These are phyloP conservation scores for Erythrophleum ivorense DNA, from an alignment of 331 rosid genomes.

Conservation along the genomic window DNA sequence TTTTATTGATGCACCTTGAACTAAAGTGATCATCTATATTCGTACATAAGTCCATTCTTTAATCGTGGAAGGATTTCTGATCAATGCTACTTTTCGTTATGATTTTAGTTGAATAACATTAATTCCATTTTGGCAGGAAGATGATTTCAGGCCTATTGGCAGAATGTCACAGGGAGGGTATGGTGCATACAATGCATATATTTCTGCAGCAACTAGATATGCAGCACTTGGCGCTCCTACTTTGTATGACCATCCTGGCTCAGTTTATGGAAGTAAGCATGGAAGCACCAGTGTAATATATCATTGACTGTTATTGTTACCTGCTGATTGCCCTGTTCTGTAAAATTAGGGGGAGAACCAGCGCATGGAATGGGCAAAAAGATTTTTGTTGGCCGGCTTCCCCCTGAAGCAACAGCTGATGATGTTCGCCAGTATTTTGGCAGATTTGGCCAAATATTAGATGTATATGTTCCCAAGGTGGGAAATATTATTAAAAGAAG, in stretches of 20 bases:
- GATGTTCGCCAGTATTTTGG: slow-evolving; percentile 95
- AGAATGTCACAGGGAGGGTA: slow-evolving; percentile 82
- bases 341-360: slow-evolving; percentile 79
- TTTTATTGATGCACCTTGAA: not conserved
- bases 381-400: slow-evolving; percentile 93
- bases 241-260: slow-evolving; percentile 84
- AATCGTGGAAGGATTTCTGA: not conserved
- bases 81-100: not conserved
- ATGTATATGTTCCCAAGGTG: slow-evolving; percentile 96
- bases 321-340: slow-evolving; percentile 34
- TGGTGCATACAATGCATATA: slow-evolving; percentile 96
- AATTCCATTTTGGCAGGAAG: slow-evolving; percentile 67
- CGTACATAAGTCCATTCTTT: not conserved
- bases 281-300: slow-evolving; percentile 23
- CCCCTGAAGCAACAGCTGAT: slow-evolving; percentile 86
- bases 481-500: slow-evolving; percentile 23
- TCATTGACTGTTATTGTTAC: slow-evolving; percentile 23
- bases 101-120: slow-evolving; percentile 18
- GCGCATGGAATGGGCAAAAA: slow-evolving; percentile 75
- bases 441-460: slow-evolving; percentile 91
- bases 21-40: not conserved
- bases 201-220: slow-evolving; percentile 94
- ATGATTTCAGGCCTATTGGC: slow-evolving; percentile 82
- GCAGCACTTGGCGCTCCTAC: slow-evolving; percentile 98
- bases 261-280: slow-evolving; percentile 86